Evolutionary conservation across 2,329 filamentous ascomycete species (phyloP), one percentile per base, ranked within the genome.

Genomic region (Gaeumannomyces tritici): DNA sequence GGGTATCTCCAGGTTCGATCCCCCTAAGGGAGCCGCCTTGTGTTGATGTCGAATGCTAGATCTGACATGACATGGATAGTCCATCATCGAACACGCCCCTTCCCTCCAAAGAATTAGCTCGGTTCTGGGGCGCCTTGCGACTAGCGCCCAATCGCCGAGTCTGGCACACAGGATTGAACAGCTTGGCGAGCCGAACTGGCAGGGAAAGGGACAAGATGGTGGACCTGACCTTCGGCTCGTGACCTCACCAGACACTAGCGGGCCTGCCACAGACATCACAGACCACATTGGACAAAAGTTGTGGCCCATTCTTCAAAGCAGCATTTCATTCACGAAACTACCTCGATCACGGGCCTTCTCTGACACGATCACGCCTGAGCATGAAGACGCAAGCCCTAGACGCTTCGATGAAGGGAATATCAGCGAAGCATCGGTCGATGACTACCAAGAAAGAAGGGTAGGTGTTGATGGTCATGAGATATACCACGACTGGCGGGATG

Each of bases 1-100:
- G 35, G 60, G 12, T 63, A 65, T 33, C 64, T 69, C 21, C 62
- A 64, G 62, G 66, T 66, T 63, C 0, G 64, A 11, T 24, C 18
- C 42, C 13, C 29, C 12, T 26, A 24, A 56, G n/a, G n/a, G n/a
- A 29, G 24, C 11, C 55, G 26, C 28, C 26, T 28, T 51, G 8
- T 8, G 21, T n/a, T 51, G 7, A 24, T 24, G 7, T 8, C 11
- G 42, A 21, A 24, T n/a, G 24, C 11, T 4, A 9, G 42, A 2
- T 11, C 42, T 51, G 42, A 51, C 42, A 51, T n/a, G 42, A 51
- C 11, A n/a, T 18, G 21, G 26, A 28, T 28, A 62, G 61, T 57
- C 35, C 8, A 26, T 62, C 21, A 27, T 58, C 28, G 31, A 51
- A 3, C 33, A 55, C 5, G 56, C 35, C 29, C 55, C 55, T 51